Base-by-base conservation (phyloP, 23 red algal species). In the Gracilaria vermiculophylla region DNA sequence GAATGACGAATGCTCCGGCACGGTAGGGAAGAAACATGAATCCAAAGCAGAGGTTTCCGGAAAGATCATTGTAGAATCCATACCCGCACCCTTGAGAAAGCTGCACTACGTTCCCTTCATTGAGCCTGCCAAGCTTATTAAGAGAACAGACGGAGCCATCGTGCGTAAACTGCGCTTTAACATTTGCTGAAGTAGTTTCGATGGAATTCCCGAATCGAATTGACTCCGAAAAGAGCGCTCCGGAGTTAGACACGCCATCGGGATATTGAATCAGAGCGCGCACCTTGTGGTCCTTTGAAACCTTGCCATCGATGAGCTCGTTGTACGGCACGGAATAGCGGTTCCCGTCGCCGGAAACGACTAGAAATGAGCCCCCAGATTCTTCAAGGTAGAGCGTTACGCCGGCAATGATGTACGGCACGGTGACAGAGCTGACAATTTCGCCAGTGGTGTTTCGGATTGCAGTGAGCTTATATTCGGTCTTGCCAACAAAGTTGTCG, bases 401-500 rank as follows among this genome's bases (percentile, higher is more conserved):
- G 8, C 87, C 87, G 60, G 51, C 58, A 52, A 91, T 81, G 16
- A 72, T 37, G 67, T 66, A 91, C 24, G 74, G 76, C 35, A 91
- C 45, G 33, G 87, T 81, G 37, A 81, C 74, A 4, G 42, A 3
- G 9, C 56, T 48, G 36, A 91, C 33, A 37, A 54, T 72, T 28
- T 81, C 75, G 39, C 52, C 47, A 52, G 87, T 81, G 23, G 39
- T 70, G 9, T 36, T 80, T 24, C 55, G 42, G 33, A 81, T 66
- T 16, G 75, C 74, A 25, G 28, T 69, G 6, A 93, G 45, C 28
- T 51, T 77, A 42, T 93, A 93, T 15, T 72, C 60, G 0, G 81
- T 86, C 36, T 79, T 78, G 25, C 90, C 90, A 16, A 93, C 90
- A 34, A 86, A 86, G 35, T 49, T 53, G 54, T 93, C 90, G 75